phyloP scores from a whole-genome alignment of 306 rosid genomes.

The Vigna hirtella region DNA sequence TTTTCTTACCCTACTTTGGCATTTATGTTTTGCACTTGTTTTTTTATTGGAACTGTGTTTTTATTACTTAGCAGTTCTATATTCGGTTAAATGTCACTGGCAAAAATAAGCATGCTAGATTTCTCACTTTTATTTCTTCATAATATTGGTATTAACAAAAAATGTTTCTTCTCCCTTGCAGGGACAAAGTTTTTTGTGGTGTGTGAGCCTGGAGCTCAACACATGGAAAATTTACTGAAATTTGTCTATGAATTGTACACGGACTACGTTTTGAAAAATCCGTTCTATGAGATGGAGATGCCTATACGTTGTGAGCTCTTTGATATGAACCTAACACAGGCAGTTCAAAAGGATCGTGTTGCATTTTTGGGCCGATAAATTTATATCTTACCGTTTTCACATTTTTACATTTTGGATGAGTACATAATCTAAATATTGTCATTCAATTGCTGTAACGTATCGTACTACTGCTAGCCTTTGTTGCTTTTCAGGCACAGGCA shows the following conservation, averaged over 20 bases:
- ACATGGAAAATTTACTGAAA: slow-evolving; percentile 85
- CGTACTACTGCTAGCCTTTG: slow-evolving; percentile 6
- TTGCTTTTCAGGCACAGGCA: slow-evolving; percentile 12
- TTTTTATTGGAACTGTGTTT: not conserved
- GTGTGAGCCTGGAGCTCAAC: slow-evolving; percentile 79
- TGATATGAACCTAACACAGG: slow-evolving; percentile 75
- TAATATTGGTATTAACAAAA: not conserved
- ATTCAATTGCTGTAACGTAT: slow-evolving; percentile 24
- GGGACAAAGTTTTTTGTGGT: slow-evolving; percentile 92
- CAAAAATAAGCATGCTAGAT: not conserved
- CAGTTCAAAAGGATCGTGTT: slow-evolving; percentile 88
- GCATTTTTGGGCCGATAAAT: slow-evolving; percentile 74
- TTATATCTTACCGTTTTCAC: not conserved
- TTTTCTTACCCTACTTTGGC: slow-evolving; percentile 1
- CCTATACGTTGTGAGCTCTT: slow-evolving; percentile 95
- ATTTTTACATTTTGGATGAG: slow-evolving; percentile 18
- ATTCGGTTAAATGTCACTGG: not conserved
- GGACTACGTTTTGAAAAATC: slow-evolving; percentile 92
- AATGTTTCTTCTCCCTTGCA: slow-evolving; percentile 48
- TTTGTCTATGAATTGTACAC: slow-evolving; percentile 78
- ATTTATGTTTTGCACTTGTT: not conserved
- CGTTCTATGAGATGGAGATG: slow-evolving; percentile 99
- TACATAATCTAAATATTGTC: slow-evolving; percentile 17
- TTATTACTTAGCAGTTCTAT: not conserved
- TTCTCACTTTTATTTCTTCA: not conserved